phyloP scores from a whole-genome alignment of 345 rosid genomes.

The Eucalyptus regnans region DNA sequence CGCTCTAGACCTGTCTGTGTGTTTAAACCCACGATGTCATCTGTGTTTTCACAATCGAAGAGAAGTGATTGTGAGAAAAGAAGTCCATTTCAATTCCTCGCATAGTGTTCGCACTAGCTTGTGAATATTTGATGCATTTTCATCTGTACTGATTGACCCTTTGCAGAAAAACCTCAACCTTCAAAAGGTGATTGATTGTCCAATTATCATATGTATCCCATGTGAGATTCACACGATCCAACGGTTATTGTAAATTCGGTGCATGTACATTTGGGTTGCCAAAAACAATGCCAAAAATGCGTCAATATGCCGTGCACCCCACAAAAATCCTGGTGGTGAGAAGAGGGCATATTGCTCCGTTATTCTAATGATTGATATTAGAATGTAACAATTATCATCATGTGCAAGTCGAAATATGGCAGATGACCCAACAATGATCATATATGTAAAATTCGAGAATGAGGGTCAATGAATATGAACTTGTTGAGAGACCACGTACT shows the following conservation, averaged over 20 bases:
- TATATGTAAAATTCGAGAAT: fast-evolving
- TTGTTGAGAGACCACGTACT: not conserved
- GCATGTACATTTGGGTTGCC: not conserved
- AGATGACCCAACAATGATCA: not conserved
- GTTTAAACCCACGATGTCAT: not conserved
- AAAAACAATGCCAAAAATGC: not conserved
- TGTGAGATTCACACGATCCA: not conserved
- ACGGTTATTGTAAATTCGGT: not conserved
- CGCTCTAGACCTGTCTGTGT: not conserved
- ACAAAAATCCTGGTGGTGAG: not conserved
- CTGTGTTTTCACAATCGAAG: not conserved
- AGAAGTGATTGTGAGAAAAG: not conserved
- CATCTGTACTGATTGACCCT: not conserved
- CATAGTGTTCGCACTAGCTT: not conserved
- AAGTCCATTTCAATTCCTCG: not conserved
- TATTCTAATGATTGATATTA: not conserved
- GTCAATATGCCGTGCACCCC: not conserved
- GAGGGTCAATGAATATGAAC: not conserved
- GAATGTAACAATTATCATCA: too few species aligned
- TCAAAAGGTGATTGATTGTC: not conserved
- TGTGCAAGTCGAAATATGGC: not conserved
- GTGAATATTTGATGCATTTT: not conserved
- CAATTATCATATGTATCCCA: not conserved
- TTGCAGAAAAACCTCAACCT: not conserved
- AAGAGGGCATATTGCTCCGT: not conserved